These are phyloP conservation scores for Picochlorum costavermella DNA, from an alignment of 139 green algal genomes.

Conservation along the genomic window DNA sequence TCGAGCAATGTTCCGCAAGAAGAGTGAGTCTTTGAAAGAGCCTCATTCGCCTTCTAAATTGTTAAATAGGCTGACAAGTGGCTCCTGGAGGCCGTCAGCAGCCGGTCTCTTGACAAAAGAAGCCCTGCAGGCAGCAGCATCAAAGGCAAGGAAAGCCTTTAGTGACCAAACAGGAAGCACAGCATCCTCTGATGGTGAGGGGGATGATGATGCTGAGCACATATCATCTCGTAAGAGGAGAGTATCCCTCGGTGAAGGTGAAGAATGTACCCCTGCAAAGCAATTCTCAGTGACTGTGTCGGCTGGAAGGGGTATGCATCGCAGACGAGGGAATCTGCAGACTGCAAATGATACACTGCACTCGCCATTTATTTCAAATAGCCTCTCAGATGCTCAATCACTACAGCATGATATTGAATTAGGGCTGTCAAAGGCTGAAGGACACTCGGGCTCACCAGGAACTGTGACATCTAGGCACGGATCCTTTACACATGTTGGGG, in stretches of 20 bases:
- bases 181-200: not conserved
- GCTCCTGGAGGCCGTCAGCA: not conserved
- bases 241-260: no score
- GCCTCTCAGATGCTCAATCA: no score
- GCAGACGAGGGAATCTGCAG: no score
- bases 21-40: not conserved
- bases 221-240: not conserved
- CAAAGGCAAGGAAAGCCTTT: slow-evolving; percentile 2
- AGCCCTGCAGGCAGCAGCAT: slow-evolving; percentile 6
- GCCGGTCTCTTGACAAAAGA: slow-evolving; percentile 11
- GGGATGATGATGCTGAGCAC: not conserved
- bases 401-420: no score
- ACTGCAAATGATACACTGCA: no score
- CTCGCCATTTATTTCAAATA: no score
- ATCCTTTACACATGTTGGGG: not conserved
- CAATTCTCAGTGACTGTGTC: no score
- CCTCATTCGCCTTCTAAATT: not conserved
- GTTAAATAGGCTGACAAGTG: not conserved
- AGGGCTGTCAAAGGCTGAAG: no score
- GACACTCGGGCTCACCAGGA: not conserved
- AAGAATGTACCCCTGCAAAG: no score
- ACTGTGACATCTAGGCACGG: not conserved
- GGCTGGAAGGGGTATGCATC: no score
- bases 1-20: not conserved
- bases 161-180: slow-evolving; percentile 1